Evolutionary conservation across 164 flowering plant genomes (phyloP).

Genomic region (Chloranthus sessilifolius): DNA sequence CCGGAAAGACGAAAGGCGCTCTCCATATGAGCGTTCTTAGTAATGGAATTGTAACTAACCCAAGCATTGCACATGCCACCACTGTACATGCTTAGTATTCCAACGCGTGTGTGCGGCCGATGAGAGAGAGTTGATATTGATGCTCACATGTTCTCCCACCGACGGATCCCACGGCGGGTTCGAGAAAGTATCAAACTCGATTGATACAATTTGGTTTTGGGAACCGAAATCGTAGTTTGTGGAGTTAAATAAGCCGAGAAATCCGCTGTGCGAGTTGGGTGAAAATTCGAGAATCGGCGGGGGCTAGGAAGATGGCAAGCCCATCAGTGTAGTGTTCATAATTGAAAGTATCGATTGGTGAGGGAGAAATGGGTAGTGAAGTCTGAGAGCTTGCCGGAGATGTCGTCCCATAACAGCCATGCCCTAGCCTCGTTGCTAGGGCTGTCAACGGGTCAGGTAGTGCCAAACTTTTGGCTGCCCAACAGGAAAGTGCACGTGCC

Average conservation of each 20-base stretch:
- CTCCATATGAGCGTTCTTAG: conserved; percentile 12
- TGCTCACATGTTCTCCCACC: conserved; percentile 27
- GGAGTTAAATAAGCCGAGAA: conserved; percentile 35
- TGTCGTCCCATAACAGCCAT: conserved; percentile 3
- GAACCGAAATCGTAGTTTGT: not conserved
- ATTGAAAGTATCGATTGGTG: conserved; percentile 13
- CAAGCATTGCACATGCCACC: conserved; percentile 7
- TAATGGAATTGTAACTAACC: conserved; percentile 16
- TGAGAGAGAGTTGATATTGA: conserved; percentile 19
- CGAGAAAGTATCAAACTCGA: conserved; percentile 30
- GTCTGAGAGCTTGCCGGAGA: conserved; percentile 15
- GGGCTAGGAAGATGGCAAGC: conserved; percentile 34
- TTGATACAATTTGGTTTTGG: conserved; percentile 15
- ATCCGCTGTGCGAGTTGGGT: conserved; percentile 28
- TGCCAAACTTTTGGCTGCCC: too few relatives aligned
- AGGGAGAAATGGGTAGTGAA: conserved; percentile 40
- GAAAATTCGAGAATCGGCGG: conserved; percentile 27
- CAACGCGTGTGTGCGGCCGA: conserved; percentile 6
- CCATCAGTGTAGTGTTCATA: conserved; percentile 17
- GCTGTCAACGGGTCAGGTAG: too few relatives aligned
- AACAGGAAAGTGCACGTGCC: too few relatives aligned
- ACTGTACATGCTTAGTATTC: conserved; percentile 10
- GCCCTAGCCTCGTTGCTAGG: too few relatives aligned
- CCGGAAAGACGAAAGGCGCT: conserved; percentile 5
- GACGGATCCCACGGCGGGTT: conserved; percentile 25